phyloP scores from a whole-genome alignment of 306 rosid genomes.

The Trifolium fragiferum region DNA sequence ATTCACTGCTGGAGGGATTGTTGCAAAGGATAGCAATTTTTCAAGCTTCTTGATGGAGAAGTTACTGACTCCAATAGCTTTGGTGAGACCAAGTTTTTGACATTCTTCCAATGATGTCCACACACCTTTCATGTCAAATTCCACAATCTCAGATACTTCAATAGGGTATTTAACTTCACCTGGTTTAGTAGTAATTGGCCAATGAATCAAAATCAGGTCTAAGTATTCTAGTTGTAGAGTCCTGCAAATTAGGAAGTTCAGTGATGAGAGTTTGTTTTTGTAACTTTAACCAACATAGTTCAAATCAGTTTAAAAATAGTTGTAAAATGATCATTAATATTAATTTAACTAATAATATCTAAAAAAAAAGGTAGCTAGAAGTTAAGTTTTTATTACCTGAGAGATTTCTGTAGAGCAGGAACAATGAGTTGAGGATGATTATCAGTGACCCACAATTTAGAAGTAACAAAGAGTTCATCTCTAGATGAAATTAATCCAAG shows the following conservation, averaged over 20 bases:
- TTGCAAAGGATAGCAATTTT: slow-evolving; percentile 61
- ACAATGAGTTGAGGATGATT: slow-evolving; percentile 48
- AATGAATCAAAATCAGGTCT: slow-evolving; percentile 50
- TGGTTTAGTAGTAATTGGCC: slow-evolving; percentile 52
- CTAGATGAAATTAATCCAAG: slow-evolving; percentile 47
- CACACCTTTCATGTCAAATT: slow-evolving; percentile 66
- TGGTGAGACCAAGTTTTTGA: slow-evolving; percentile 77
- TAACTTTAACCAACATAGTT: no score
- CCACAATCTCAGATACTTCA: slow-evolving; percentile 45
- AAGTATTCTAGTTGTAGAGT: slow-evolving; percentile 50
- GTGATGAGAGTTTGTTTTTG: no score
- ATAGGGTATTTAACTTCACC: slow-evolving; percentile 56
- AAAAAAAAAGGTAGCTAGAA: no score
- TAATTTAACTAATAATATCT: no score
- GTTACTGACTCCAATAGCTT: slow-evolving; percentile 82
- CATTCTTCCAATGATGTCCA: slow-evolving; percentile 84
- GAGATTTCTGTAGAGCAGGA: slow-evolving; percentile 49
- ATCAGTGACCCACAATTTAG: slow-evolving; percentile 58
- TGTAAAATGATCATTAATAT: no score
- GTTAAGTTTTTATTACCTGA: slow-evolving; percentile 25
- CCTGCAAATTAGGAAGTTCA: slow-evolving; percentile 24
- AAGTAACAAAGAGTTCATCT: slow-evolving; percentile 51
- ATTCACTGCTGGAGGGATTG: slow-evolving; percentile 71
- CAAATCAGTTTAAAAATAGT: no score
- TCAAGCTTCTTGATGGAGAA: slow-evolving; percentile 74